A percentile compares a stretch with the other conserved stretches of the same genome.
phyloP scores from a whole-genome alignment of 2,329 filamentous ascomycete species.

The Cadophora malorum region DNA sequence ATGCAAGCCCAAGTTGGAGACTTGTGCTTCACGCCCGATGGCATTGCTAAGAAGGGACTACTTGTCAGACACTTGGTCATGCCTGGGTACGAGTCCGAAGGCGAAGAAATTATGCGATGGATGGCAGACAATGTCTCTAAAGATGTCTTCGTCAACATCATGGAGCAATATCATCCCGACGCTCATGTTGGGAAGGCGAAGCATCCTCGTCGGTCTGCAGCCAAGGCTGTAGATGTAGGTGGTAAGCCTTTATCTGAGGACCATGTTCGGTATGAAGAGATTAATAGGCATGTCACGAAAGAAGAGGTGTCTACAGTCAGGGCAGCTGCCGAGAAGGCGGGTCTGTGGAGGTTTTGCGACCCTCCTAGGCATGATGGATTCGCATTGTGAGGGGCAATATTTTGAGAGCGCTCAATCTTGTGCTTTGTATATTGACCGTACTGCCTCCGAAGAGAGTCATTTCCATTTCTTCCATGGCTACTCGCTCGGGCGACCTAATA shows the following conservation, averaged over 20 bases:
- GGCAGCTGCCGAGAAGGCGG: conserved; percentile 71
- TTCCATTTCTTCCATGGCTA: not conserved
- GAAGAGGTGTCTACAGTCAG: conserved; percentile 71
- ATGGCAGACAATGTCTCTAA: conserved; percentile 74
- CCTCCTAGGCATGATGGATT: conserved; percentile 46
- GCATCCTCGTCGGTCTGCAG: conserved; percentile 45
- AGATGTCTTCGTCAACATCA: conserved; percentile 83
- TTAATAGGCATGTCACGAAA: conserved; percentile 73
- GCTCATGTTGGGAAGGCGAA: conserved; percentile 80
- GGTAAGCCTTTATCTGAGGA: conserved; percentile 36
- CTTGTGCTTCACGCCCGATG: conserved; percentile 80
- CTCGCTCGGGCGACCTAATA: too few species aligned
- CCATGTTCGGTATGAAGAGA: conserved; percentile 73
- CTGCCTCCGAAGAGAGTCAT: not conserved
- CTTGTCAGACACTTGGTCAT: conserved; percentile 83
- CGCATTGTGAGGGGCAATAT: conserved; percentile 1
- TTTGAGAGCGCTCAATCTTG: not conserved
- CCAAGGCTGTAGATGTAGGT: conserved; percentile 42
- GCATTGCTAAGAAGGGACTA: conserved; percentile 79
- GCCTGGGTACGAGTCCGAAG: conserved; percentile 79
- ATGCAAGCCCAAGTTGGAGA: conserved; percentile 87
- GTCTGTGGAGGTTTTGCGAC: conserved; percentile 82
- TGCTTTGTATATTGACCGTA: not conserved
- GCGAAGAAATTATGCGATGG: conserved; percentile 76
- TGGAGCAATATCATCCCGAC: conserved; percentile 86